Conservation (phyloP, 2,329 filamentous ascomycete genomes). For the Fusarium tjaetaba region DNA sequence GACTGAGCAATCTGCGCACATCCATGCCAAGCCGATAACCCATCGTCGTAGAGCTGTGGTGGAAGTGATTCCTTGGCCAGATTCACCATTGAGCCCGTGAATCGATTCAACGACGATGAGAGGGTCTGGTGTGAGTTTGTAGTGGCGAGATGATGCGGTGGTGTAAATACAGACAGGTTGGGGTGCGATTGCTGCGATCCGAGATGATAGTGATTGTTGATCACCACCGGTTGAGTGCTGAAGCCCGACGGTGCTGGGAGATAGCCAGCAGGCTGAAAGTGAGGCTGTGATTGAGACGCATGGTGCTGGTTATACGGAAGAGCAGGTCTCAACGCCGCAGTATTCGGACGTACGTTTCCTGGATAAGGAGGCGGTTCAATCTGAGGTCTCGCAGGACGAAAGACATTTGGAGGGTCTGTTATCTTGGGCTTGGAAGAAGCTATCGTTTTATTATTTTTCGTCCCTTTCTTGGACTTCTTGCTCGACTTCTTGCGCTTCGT, state of each 20-base stretch:
- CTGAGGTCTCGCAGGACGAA: neutral
- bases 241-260: slow-evolving; percentile 39
- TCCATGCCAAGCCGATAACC: slow-evolving; percentile 55
- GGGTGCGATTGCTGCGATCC: slow-evolving; percentile 9
- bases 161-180: neutral
- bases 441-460: neutral
- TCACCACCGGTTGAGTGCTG: slow-evolving; percentile 54
- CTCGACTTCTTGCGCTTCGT: neutral
- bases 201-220: slow-evolving; percentile 64
- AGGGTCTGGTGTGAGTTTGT: slow-evolving; percentile 21
- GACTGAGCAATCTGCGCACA: slow-evolving; percentile 56
- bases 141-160: neutral
- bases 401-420: slow-evolving; percentile 14
- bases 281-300: slow-evolving; percentile 38
- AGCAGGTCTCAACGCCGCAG: neutral
- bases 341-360: neutral
- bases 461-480: slow-evolving; percentile 10
- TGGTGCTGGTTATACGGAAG: slow-evolving; percentile 34
- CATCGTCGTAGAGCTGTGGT: slow-evolving; percentile 55
- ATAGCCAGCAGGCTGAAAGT: slow-evolving; percentile 37
- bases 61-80: slow-evolving; percentile 55
- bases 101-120: slow-evolving; percentile 44
- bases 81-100: slow-evolving; percentile 55
- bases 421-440: slow-evolving; percentile 3
- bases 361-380: neutral